Conservation (phyloP, 2,329 filamentous ascomycete genomes). For the Teratosphaeria pseudoeucalypti region DNA sequence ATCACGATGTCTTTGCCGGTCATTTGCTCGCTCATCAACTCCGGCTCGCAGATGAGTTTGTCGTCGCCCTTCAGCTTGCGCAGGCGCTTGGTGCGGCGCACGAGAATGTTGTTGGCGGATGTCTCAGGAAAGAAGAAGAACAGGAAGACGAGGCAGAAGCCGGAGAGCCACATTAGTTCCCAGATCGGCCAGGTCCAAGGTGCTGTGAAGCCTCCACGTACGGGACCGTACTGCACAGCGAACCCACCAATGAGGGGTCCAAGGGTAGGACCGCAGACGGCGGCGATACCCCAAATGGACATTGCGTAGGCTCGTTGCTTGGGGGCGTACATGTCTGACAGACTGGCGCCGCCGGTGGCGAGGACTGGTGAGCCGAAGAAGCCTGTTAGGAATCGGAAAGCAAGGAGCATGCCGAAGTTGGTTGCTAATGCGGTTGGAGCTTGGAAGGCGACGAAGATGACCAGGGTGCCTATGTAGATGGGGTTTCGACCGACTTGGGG, state of each 20-base stretch:
- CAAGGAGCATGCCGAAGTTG: constrained; percentile 44
- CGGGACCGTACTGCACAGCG: constrained; percentile 24
- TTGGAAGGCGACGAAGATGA: constrained; percentile 41
- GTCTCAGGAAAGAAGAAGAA: constrained; percentile 32
- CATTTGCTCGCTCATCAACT: constrained; percentile 29
- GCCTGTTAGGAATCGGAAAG: constrained; percentile 43
- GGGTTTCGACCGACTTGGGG: constrained; percentile 40
- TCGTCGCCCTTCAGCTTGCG: constrained; percentile 31
- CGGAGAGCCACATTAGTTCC: constrained; percentile 32
- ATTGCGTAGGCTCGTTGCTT: constrained; percentile 30
- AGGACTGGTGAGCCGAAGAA: constrained; percentile 39
- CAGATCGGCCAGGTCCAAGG: constrained; percentile 32
- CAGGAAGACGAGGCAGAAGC: constrained; percentile 28
- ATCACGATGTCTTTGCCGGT: constrained; percentile 29
- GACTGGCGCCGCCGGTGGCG: constrained; percentile 36
- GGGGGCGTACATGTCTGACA: constrained; percentile 34
- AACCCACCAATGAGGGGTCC: constrained; percentile 34
- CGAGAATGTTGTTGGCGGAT: constrained; percentile 31
- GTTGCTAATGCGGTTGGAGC: constrained; percentile 37
- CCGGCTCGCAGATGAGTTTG: constrained; percentile 31
- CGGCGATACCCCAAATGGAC: constrained; percentile 30
- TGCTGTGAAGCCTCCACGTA: constrained; percentile 19
- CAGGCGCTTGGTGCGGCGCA: constrained; percentile 30
- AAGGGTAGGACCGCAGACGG: constrained; percentile 31
- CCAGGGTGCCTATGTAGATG: constrained; percentile 39